phyloP scores from a whole-genome alignment of 257 asterid species.

The Solanum okadae region DNA sequence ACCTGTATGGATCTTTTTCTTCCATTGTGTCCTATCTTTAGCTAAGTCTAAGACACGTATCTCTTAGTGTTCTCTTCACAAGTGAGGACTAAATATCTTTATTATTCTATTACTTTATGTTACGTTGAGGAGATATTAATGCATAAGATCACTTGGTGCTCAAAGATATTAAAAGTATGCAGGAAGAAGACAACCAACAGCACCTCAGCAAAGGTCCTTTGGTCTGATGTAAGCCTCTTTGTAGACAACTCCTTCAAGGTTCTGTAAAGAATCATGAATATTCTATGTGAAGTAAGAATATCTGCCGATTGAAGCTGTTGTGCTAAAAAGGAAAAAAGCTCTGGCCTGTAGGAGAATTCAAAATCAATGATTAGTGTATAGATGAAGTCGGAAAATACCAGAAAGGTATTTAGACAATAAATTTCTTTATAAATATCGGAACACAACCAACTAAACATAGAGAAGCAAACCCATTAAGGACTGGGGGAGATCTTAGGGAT shows the following conservation, averaged over 20 bases:
- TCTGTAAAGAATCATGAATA: slow-evolving; percentile 84
- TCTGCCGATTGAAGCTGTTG: slow-evolving; percentile 86
- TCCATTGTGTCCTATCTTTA: background rate
- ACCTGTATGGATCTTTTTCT: background rate
- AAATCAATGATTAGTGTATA: background rate
- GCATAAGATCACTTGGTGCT: background rate
- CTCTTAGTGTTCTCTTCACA: background rate
- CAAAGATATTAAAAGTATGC: background rate
- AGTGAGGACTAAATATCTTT: background rate
- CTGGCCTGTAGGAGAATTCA: slow-evolving; percentile 67
- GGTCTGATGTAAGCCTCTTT: slow-evolving; percentile 82
- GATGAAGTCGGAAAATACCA: background rate
- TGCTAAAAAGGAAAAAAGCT: slow-evolving; percentile 79
- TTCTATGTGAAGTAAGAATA: slow-evolving; percentile 80
- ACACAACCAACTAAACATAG: slow-evolving; percentile 2
- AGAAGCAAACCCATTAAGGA: background rate
- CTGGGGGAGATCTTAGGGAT: background rate
- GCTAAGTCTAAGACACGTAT: background rate
- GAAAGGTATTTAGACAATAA: background rate
- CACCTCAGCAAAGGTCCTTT: slow-evolving; percentile 86
- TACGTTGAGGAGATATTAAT: background rate
- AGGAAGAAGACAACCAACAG: slow-evolving; percentile 6
- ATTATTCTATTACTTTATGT: background rate
- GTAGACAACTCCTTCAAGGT: slow-evolving; percentile 88
- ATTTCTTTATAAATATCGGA: background rate